phyloP scores from a whole-genome alignment of 495 filamentous ascomycete genomes.

The Pseudomonodictys pantanalensis region DNA sequence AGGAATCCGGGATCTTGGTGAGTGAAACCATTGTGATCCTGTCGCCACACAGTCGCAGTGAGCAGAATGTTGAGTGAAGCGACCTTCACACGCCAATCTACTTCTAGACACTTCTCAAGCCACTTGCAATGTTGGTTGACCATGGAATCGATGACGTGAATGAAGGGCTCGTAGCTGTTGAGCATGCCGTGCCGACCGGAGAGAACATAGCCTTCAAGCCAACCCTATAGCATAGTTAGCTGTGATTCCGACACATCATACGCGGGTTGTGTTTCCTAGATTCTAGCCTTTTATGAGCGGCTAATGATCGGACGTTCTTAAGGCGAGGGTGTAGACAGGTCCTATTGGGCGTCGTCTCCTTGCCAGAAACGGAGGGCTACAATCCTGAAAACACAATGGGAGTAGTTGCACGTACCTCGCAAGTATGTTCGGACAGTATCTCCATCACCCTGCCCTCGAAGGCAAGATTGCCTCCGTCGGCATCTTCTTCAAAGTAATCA shows the following conservation, averaged over 20 bases:
- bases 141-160: conserved; percentile 77
- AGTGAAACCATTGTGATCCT: conserved; percentile 78
- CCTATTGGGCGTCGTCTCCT: no score
- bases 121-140: conserved; percentile 79
- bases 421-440: conserved; percentile 72
- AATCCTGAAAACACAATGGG: not conserved
- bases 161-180: conserved; percentile 76
- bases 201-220: conserved; percentile 72
- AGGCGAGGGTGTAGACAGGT: no score
- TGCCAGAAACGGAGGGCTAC: not conserved
- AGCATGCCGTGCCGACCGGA: conserved; percentile 68
- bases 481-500: conserved; percentile 69
- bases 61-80: conserved; percentile 72
- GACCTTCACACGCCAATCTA: conserved; percentile 65
- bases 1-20: conserved; percentile 77
- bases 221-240: conserved; percentile 41
- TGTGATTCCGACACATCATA: not conserved
- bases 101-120: conserved; percentile 71
- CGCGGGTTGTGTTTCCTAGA: no score
- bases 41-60: conserved; percentile 71
- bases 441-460: conserved; percentile 69
- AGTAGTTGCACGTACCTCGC: conserved; percentile 48
- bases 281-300: no score
- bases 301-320: no score
- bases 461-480: conserved; percentile 65